Evolutionary conservation across 2,329 filamentous ascomycete genomes (phyloP), one percentile per base, ranked within the genome.

Genomic region (Pseudocercospora eumusae): DNA sequence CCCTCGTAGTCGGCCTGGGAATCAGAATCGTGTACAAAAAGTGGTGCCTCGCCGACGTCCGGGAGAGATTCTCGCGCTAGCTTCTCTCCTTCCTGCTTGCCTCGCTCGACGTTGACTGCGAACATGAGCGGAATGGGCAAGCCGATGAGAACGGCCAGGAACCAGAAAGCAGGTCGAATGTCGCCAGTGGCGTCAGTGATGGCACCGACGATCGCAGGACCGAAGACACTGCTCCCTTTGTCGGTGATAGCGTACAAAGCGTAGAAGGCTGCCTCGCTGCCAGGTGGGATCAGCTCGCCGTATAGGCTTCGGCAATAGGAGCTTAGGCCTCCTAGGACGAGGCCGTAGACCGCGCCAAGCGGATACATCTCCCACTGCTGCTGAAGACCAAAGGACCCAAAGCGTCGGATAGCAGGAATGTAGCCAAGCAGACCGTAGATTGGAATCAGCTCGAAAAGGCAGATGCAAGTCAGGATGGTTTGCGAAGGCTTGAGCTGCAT

Each of bases 281-380:
- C 95, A 0, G 92, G 91, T 1, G 95, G 95, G 59, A 99, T 96
- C 60, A 99, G 83, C 75, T 98, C 93, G 42, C 92, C 93, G 73
- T 91, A 99, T 4, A 99, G 82, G 64, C 91, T 93, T 45, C 95
- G 88, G 74, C 95, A 98, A 76, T 98, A 97, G 23, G 89, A 90
- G 61, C 90, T 92, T 44, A 99, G 79, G 0, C 95, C 95, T n/a
- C 95, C 95, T 28, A 98, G 86, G 1, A 98, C 93, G 55, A 99
- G 86, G 0, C 95, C 95, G 75, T 97, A 98, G 11, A 98, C 86
- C 2, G 90, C 90, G 0, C 92, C 93, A 0, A 99, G 79, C 0
- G 91, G 91, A 70, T 95, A 98, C 91, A 99, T 97, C 71, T 99
- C 95, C 91, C 92, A 96, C 2, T 91, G 88, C 73, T 95, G 88